Base-by-base conservation (phyloP, 176 grass and related monocot genomes). In the Pontederia paniculata region DNA sequence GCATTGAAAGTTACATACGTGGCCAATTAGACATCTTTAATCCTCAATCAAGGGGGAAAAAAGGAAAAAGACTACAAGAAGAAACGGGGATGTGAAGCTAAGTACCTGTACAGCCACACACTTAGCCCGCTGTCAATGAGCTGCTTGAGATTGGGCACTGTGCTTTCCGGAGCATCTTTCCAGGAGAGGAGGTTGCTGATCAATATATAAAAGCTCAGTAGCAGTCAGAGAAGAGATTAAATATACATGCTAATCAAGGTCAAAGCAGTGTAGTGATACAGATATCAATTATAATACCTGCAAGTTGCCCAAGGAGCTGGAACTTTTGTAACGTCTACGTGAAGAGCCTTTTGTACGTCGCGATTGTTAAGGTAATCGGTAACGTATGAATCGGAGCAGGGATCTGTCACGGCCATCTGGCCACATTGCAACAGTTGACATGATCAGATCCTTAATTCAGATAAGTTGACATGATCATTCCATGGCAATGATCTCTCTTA, bases 81-180 rank as follows among this genome's bases (percentile, higher is more conserved):
- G 45, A 17, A 13, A 15, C 15, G 9, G 15, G 1, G n/a, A 50
- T 16, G 15, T 17, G n/a, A 50, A 6, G 10, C 5, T 44, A 17
- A 31, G 25, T 43, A 74, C 71, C 71, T 74, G 49, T 54, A 74
- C 59, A 74, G 31, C 50, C 57, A 22, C 17, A 74, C 41, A 44
- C 49, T 59, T 19, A 74, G 37, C 55, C 71, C 71, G 18, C 64
- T 41, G 12, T 12, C 13, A 15, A 74, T 42, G 17, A 74, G 44
- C 46, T 66, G 62, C 50, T 74, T 63, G 9, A 74, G 62, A 8
- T 9, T 63, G 2, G 50, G 60, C 23, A 74, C 8, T 19, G 60
- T 49, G 1, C 42, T 56, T 23, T 44, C 43, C 1, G 17, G 48
- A 69, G 42, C 74, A 71, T 50, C 48, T 6, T 50, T 50, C 48